Evolutionary conservation across 1,284 basidiomycete species (phyloP), one percentile per base, ranked within the genome.

Genomic region (Rhizoctonia solani): DNA sequence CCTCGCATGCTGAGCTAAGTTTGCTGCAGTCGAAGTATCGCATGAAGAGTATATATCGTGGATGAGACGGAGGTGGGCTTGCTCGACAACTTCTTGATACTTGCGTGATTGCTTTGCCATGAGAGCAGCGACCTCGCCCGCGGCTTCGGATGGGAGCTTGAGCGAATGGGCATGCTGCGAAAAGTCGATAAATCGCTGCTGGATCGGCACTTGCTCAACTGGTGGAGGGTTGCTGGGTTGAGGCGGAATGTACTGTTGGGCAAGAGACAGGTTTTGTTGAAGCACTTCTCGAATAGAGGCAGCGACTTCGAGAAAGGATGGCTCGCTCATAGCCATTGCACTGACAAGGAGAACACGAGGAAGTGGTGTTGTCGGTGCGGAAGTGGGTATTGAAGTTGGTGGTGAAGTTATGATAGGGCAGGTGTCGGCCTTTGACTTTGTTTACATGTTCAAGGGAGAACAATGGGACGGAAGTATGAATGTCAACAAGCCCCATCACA

Each of bases 241-340:
- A 19, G 21, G 44, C 21, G 44, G 19, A 46, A 46, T 21, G 21
- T 46, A 46, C 21, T 46, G 44, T 9, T 46, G 44, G n/a, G 44
- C 44, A 19, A 19, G 44, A 5, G 44, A 9, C 6, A 46, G 44
- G 19, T 46, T 46, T 46, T 46, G 44, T 46, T 19, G 44, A 21
- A 46, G 11, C 21, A 21, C 44, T 9, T 46, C 44, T 46, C 19
- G 44, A 46, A 46, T 46, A 14, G 44, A 46, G n/a, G 44, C 21
- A 5, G 44, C 44, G 44, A 46, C 44, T 46, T 46, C 44, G 19
- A 46, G 44, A 46, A 46, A 46, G 44, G 44, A 46, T 19, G 44
- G 44, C 6, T 46, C 44, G n/a, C 44, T 41, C 59, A 63, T 63
- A 37, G 52, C 59, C 13, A 19, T 21, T 19, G 44, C 6, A 53